Evolutionary conservation across 495 filamentous ascomycete species (phyloP), one percentile per base, ranked within the genome.

Genomic region (Penicillium canariense): DNA sequence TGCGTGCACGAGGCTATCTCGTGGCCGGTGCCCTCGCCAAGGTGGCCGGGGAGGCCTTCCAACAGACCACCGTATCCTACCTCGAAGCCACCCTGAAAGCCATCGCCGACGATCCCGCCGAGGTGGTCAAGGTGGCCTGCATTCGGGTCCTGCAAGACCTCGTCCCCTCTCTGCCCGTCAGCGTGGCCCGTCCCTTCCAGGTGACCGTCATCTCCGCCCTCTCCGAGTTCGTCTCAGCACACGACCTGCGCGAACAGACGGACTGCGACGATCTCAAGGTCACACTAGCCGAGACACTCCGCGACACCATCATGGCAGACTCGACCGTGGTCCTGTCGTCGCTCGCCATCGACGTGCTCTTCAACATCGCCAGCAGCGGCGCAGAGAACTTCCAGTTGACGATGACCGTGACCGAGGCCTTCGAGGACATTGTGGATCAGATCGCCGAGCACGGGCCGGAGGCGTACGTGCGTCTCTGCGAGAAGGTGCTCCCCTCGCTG

Each of bases 201-300:
- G 59, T 77, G 0, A 74, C 84, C 8, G 88, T 96, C 34, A 83
- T 97, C 36, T 71, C 80, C 2, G 84, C 89, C 14, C 82, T 98
- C 26, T 86, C 88, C 2, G 79, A 81, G 14, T 97, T 90, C 70
- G 71, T 97, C 58, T 78, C 85, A 25, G 71, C 77, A 9, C 88
- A 92, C 63, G 90, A 96, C 56, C 73, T 95, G 50, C 84, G 82
- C 54, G 93, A 96, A 39, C 75, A 90, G 3, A 82, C 85, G 12
- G 91, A 96, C 43, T 85, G 87, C 26, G 93, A 97, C 51, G 94
- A 98, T 65, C 81, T 97, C 26, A 82, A 97, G 52, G 88, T 95
- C 7, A 92, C 91, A 1, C 73, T 98, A 20, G 86, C 92, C 4
- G 94, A 98, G 68, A 91, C 91, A 1, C 78, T 98, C 11, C 82